Evolutionary conservation across 441 rosid species (phyloP).

Genomic region (Croton laevigatus): DNA sequence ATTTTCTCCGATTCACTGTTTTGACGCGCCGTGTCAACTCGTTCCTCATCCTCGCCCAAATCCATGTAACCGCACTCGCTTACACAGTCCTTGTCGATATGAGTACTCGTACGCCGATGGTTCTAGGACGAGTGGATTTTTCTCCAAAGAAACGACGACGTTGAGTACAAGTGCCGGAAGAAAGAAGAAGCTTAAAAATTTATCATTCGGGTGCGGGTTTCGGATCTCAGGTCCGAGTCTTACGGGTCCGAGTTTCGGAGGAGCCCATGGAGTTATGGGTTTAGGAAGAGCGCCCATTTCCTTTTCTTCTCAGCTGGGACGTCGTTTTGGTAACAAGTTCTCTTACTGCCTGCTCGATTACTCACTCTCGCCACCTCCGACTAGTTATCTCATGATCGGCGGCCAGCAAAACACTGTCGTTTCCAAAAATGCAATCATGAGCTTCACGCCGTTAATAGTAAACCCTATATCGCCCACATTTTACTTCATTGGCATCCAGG

Average conservation of each 20-base stretch:
- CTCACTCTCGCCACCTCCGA: slow-evolving; percentile 75
- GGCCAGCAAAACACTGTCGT: slow-evolving; percentile 17
- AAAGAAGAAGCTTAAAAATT: slow-evolving; percentile 33
- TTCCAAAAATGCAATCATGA: slow-evolving; percentile 14
- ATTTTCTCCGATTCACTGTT: slow-evolving; percentile 69
- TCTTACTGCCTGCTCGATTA: slow-evolving; percentile 81
- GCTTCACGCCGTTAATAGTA: slow-evolving; percentile 58
- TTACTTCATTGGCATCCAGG: slow-evolving; percentile 53
- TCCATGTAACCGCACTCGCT: slow-evolving; percentile 50
- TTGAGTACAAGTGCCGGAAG: slow-evolving; percentile 49
- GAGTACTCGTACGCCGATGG: slow-evolving; percentile 69
- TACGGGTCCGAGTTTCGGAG: slow-evolving; percentile 60
- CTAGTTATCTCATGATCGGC: slow-evolving; percentile 70
- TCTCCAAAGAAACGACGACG: slow-evolving; percentile 55
- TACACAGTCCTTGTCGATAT: slow-evolving; percentile 76
- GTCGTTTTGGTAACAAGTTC: slow-evolving; percentile 65
- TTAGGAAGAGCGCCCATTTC: slow-evolving; percentile 76
- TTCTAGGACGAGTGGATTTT: slow-evolving; percentile 61
- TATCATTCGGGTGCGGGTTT: slow-evolving; percentile 80
- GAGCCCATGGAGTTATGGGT: slow-evolving; percentile 83
- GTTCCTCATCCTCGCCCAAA: slow-evolving; percentile 53
- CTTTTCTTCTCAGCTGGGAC: slow-evolving; percentile 72
- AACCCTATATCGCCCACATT: slow-evolving; percentile 68
- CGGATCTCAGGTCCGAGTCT: slow-evolving; percentile 59
- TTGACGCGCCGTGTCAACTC: slow-evolving; percentile 41